Percentiles rank a stretch among this genome's conserved stretches.
Conservation (phyloP, 2,329 filamentous ascomycete genomes). For the Dactylonectria macrodidyma region DNA sequence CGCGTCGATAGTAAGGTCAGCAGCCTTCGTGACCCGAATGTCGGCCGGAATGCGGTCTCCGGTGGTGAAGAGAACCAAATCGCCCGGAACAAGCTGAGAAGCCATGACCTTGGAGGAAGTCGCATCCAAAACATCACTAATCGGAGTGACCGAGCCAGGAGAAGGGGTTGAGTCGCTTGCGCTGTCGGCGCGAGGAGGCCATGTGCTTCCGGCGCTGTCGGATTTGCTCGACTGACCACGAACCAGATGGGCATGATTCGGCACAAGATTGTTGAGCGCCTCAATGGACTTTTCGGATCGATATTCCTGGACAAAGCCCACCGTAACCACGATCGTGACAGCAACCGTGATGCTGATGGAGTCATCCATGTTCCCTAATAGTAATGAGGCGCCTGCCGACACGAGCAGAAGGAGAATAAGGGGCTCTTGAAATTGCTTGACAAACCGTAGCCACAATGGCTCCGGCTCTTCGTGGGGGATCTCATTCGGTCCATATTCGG, state of each 20-base stretch:
- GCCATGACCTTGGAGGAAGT: conserved; percentile 90
- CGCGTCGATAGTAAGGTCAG: conserved; percentile 93
- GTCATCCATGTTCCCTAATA: conserved; percentile 95
- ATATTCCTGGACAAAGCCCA: conserved; percentile 98
- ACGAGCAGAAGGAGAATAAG: conserved; percentile 92
- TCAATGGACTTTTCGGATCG: conserved; percentile 97
- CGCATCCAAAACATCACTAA: conserved; percentile 76
- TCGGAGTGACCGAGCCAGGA: conserved; percentile 70
- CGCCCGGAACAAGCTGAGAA: conserved; percentile 88
- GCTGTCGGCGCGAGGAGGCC: conserved; percentile 63
- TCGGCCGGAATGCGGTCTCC: conserved; percentile 97
- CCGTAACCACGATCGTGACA: conserved; percentile 95
- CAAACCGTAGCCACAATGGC: conserved; percentile 93
- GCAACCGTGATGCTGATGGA: conserved; percentile 95
- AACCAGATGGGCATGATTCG: conserved; percentile 96
- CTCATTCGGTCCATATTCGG: conserved; percentile 91
- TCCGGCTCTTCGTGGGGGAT: conserved; percentile 95
- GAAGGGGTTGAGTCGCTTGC: conserved; percentile 60
- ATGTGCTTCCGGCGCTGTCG: conserved; percentile 52
- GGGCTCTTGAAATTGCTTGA: conserved; percentile 97
- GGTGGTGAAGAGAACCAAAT: conserved; percentile 93
- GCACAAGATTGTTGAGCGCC: conserved; percentile 92
- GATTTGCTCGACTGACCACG: conserved; percentile 66
- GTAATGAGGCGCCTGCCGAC: conserved; percentile 88
- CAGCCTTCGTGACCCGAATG: conserved; percentile 91